Evolutionary conservation across 2,329 filamentous ascomycete genomes (phyloP).

Genomic region (Scedosporium apiospermum): DNA sequence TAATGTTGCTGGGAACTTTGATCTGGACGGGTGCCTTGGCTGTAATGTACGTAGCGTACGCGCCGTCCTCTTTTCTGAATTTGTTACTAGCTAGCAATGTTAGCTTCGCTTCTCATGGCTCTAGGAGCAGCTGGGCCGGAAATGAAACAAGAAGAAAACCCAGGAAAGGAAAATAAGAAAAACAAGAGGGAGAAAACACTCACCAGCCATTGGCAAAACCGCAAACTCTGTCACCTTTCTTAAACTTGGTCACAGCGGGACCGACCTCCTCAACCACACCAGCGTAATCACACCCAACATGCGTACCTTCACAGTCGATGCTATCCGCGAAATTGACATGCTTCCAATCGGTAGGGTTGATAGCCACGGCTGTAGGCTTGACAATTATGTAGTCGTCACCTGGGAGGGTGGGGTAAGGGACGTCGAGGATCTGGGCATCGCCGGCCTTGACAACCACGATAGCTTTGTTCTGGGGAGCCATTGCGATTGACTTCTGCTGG

Average conservation of each 20-base stretch:
- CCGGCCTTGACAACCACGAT: slow-evolving; percentile 4
- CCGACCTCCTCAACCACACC: slow-evolving; percentile 38
- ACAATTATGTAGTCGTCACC: slow-evolving; percentile 22
- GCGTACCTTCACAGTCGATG: slow-evolving; percentile 11
- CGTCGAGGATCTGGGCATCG: slow-evolving; percentile 21
- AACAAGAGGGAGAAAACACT: slow-evolving; percentile 4
- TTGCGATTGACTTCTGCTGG: background rate
- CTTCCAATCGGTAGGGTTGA: slow-evolving; percentile 29
- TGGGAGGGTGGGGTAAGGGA: slow-evolving; percentile 12
- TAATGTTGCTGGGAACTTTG: slow-evolving; percentile 33
- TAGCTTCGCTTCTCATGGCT: background rate
- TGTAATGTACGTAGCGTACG: slow-evolving; percentile 28
- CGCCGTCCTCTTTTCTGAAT: slow-evolving; percentile 24
- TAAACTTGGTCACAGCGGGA: slow-evolving; percentile 30
- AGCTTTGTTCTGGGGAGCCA: slow-evolving; percentile 4
- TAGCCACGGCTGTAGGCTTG: slow-evolving; percentile 23
- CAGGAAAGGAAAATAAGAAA: background rate
- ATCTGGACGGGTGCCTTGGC: slow-evolving; percentile 31
- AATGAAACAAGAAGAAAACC: background rate
- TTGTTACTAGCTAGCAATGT: slow-evolving; percentile 11
- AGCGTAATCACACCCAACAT: slow-evolving; percentile 35
- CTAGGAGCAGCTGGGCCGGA: background rate
- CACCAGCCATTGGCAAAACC: slow-evolving; percentile 28
- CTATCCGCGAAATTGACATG: slow-evolving; percentile 16
- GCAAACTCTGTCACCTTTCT: slow-evolving; percentile 36